Evolutionary conservation across 306 rosid genomes (phyloP).

Genomic region (Trifolium dubium): DNA sequence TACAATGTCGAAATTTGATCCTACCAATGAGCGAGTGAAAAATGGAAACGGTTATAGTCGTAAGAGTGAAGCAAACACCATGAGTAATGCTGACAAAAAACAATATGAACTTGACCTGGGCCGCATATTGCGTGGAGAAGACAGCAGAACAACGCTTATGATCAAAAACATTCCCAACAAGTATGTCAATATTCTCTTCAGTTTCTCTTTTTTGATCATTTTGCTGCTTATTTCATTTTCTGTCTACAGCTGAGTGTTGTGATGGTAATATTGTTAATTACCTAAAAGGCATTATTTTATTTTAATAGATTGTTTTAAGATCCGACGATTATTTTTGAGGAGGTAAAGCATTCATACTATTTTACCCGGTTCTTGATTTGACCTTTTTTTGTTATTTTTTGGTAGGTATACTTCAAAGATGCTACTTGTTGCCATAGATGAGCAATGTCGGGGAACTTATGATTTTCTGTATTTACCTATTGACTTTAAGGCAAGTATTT

Average conservation of each 20-base stretch:
- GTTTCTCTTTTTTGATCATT: background rate
- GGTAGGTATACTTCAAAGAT: constrained; percentile 87
- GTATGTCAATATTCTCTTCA: constrained; percentile 48
- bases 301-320: constrained; percentile 23
- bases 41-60: constrained; percentile 69
- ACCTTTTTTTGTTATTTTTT: constrained; percentile 24
- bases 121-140: constrained; percentile 70
- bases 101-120: constrained; percentile 78
- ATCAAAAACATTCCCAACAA: constrained; percentile 89
- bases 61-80: constrained; percentile 67
- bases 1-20: constrained; percentile 67
- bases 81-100: constrained; percentile 60
- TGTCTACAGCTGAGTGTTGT: background rate
- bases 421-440: constrained; percentile 87
- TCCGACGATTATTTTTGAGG: constrained; percentile 18
- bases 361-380: constrained; percentile 9
- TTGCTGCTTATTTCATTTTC: constrained; percentile 33
- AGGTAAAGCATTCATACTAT: constrained; percentile 4
- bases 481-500: constrained; percentile 75
- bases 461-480: constrained; percentile 89
- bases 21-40: constrained; percentile 69
- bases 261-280: background rate
- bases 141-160: constrained; percentile 80
- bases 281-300: constrained; percentile 18
- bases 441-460: constrained; percentile 79